Conservation (phyloP, 208 protist species). For the Phytomonas sp. region DNA sequence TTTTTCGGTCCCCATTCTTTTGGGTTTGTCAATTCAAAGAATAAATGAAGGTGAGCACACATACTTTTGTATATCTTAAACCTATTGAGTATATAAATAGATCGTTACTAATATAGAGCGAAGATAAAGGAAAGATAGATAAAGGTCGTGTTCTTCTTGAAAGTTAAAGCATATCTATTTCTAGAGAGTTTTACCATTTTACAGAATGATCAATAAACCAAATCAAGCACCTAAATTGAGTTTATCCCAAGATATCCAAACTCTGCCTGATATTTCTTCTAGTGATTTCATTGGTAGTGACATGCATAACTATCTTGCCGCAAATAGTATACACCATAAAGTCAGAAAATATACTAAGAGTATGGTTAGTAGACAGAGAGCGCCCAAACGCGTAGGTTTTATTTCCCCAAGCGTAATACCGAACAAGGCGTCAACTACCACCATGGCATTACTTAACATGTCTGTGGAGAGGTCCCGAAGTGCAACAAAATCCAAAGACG, state of each 20-base stretch:
- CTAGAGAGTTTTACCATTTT: not conserved
- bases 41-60: not conserved
- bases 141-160: not conserved
- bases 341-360: not conserved
- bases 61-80: not conserved
- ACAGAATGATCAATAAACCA: not conserved
- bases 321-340: not conserved
- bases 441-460: not conserved
- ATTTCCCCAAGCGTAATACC: not conserved
- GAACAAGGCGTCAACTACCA: not conserved
- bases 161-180: not conserved
- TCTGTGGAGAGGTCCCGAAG: not conserved
- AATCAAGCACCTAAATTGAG: not conserved
- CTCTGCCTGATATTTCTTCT: not conserved
- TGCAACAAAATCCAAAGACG: not conserved
- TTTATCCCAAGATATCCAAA: not conserved
- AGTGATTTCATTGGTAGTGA: not conserved
- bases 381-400: not conserved
- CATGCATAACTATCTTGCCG: not conserved
- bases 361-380: not conserved
- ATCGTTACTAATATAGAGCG: not conserved
- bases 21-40: not conserved
- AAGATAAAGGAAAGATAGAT: not conserved
- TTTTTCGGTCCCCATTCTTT: not conserved
- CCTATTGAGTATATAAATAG: not conserved